These are phyloP conservation scores for Coccomyxa sp. DNA, from an alignment of 139 green algal genomes.

Conservation along the genomic window DNA sequence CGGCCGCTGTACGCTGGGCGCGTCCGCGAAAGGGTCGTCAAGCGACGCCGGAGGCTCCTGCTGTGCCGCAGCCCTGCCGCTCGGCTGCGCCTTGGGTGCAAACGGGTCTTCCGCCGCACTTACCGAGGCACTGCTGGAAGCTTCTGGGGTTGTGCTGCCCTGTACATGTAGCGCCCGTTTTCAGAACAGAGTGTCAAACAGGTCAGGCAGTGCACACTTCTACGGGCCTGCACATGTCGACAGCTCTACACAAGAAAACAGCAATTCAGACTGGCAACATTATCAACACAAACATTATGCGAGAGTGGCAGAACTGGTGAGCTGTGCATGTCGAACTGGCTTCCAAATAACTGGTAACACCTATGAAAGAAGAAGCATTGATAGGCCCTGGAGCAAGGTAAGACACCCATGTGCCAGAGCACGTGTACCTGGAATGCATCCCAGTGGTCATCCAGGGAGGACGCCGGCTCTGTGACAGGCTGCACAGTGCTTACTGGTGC, in stretches of 20 bases:
- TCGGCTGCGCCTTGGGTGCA: too few relatives aligned
- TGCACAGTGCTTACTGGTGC: neutral
- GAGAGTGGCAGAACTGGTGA: too few relatives aligned
- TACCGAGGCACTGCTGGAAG: neutral
- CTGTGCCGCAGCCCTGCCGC: neutral
- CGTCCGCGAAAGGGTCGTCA: constrained; percentile 12
- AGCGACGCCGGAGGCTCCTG: neutral
- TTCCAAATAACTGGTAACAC: too few relatives aligned
- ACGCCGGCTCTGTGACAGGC: neutral
- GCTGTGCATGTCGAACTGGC: too few relatives aligned
- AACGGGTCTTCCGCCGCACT: too few relatives aligned
- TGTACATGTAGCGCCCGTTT: neutral
- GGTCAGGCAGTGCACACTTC: neutral
- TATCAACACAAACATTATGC: too few relatives aligned
- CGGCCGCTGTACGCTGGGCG: neutral
- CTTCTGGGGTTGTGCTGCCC: neutral
- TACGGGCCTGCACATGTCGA: too few relatives aligned
- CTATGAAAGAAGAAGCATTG: too few relatives aligned
- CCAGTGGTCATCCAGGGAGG: constrained; percentile 9
- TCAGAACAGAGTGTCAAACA: neutral
- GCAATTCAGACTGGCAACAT: too few relatives aligned
- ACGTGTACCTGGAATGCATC: constrained; percentile 12
- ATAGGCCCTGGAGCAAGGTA: too few relatives aligned
- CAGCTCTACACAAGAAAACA: too few relatives aligned
- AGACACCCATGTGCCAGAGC: neutral